Evolutionary conservation across 148 eudicot genomes (phyloP), one percentile per base, ranked within the genome.

Genomic region (Camellia sinensis): DNA sequence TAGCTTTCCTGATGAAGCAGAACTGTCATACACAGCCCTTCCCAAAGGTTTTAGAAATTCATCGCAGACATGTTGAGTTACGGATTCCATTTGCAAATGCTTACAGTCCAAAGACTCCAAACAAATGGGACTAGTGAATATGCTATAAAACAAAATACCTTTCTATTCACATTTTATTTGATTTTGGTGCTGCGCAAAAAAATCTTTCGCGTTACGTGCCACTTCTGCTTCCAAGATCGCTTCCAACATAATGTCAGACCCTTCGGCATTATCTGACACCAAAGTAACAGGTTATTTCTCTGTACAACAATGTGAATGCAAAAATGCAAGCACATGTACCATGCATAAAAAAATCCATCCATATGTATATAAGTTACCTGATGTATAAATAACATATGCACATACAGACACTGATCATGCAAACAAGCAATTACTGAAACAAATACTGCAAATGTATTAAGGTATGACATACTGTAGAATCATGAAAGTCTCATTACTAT

Each of bases 151-250:
- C 15, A 12, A 61, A 44, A 2, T 53, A 67, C 80, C 80, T 67
- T 44, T 59, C 40, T 69, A 89, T 56, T 87, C 89, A 44, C 3
- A 11, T 64, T 90, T 87, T 80, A 86, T 85, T 79, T 90, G 89
- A 82, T 87, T 89, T 80, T 89, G 89, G 18, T 95, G 91, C 81
- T 88, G 93, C 14, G 90, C 84, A 73, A 92, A 93, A 73, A 88
- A 95, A 6, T 89, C 94, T 86, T 95, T 95, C 40, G 97, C 97
- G 86, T 89, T 93, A 29, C 88, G 88, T 70, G 98, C 98, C 88
- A 95, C 98, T 79, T 95, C 97, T 78, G 97, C 93, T 87, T 93
- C 98, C 78, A 95, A 77, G 18, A 95, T 83, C 18, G 98, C 94
- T 84, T 95, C 99, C 85, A 95, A 81, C 75, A 95, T 82, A 77